phyloP scores from a whole-genome alignment of 2,329 filamentous ascomycete species.

The Sordariomycetes sp. region DNA sequence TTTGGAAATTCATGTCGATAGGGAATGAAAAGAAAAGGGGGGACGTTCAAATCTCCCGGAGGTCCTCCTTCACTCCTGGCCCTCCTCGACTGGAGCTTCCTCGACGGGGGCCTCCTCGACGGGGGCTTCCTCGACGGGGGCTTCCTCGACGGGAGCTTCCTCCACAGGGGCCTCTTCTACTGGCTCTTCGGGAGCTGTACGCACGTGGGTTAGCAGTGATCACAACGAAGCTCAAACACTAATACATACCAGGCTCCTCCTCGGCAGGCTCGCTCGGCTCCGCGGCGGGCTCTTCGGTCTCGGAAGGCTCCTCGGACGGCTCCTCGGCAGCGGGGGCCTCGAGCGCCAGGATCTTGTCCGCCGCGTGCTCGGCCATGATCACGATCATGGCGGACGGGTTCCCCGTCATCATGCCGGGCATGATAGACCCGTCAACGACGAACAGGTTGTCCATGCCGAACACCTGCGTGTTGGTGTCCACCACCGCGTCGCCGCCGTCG shows the following conservation, averaged over 20 bases:
- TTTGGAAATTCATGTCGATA: not conserved
- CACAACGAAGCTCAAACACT: too few relatives aligned
- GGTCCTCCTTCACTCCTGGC: too few relatives aligned
- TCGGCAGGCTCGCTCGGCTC: not conserved
- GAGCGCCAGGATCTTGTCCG: conserved; percentile 16
- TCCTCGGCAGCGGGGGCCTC: not conserved
- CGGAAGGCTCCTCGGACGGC: not conserved
- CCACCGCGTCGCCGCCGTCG: conserved; percentile 43
- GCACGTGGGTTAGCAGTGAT: too few relatives aligned
- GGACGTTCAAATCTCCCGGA: not conserved
- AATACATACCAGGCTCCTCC: not conserved
- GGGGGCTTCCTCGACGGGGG: not conserved
- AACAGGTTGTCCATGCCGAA: conserved; percentile 59
- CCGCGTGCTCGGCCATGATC: conserved; percentile 52
- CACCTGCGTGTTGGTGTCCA: conserved; percentile 51
- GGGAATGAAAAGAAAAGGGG: not conserved
- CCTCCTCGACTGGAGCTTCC: not conserved
- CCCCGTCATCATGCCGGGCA: conserved; percentile 56
- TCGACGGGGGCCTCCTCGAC: not conserved
- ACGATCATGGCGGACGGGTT: conserved; percentile 59
- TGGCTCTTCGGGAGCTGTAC: too few relatives aligned
- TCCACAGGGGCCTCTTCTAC: too few relatives aligned
- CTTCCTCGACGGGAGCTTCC: too few relatives aligned
- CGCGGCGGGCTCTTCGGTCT: not conserved
- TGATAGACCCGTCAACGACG: conserved; percentile 57